phyloP scores from a whole-genome alignment of 2,329 filamentous ascomycete genomes.

The Beauveria brongniartii region DNA sequence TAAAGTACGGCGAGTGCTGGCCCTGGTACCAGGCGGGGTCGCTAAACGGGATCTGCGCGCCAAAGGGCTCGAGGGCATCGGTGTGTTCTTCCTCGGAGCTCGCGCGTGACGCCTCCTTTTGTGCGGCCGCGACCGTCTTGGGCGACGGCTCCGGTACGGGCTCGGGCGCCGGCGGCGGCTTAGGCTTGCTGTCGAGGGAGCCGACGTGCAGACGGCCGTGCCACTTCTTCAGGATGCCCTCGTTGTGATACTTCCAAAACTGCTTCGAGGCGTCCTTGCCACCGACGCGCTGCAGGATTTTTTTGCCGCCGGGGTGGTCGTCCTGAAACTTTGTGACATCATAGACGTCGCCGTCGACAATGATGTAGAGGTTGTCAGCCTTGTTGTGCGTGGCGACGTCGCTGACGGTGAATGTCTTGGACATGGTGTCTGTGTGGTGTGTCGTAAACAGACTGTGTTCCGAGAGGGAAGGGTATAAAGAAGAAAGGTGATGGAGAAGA shows the following conservation, averaged over 20 bases:
- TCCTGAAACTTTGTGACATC: slow-evolving; percentile 85
- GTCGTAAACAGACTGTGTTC: neutral
- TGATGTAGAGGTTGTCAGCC: slow-evolving; percentile 74
- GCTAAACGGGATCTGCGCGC: slow-evolving; percentile 79
- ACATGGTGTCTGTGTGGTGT: slow-evolving; percentile 50
- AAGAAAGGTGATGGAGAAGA: slow-evolving; percentile 1
- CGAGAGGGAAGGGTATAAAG: slow-evolving; percentile 1
- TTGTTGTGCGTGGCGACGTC: slow-evolving; percentile 94
- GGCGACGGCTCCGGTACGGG: slow-evolving; percentile 34
- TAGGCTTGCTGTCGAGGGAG: slow-evolving; percentile 81
- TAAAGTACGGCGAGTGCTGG: slow-evolving; percentile 94
- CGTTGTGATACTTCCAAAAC: slow-evolving; percentile 75
- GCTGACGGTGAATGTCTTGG: slow-evolving; percentile 72
- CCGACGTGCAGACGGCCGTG: slow-evolving; percentile 68
- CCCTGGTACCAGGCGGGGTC: slow-evolving; percentile 94
- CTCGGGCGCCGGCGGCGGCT: slow-evolving; percentile 46
- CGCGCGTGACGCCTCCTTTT: slow-evolving; percentile 33
- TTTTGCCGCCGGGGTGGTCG: slow-evolving; percentile 70
- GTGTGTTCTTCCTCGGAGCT: slow-evolving; percentile 39
- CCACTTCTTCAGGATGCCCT: slow-evolving; percentile 83
- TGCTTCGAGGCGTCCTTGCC: slow-evolving; percentile 61
- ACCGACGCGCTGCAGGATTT: slow-evolving; percentile 54
- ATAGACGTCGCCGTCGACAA: slow-evolving; percentile 92
- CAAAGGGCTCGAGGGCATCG: slow-evolving; percentile 76
- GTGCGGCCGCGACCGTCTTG: slow-evolving; percentile 24